A percentile compares a stretch with the other conserved stretches of the same genome.
Conservation (phyloP, 352 stramenopile genomes). For the Globisporangium lucens region DNA sequence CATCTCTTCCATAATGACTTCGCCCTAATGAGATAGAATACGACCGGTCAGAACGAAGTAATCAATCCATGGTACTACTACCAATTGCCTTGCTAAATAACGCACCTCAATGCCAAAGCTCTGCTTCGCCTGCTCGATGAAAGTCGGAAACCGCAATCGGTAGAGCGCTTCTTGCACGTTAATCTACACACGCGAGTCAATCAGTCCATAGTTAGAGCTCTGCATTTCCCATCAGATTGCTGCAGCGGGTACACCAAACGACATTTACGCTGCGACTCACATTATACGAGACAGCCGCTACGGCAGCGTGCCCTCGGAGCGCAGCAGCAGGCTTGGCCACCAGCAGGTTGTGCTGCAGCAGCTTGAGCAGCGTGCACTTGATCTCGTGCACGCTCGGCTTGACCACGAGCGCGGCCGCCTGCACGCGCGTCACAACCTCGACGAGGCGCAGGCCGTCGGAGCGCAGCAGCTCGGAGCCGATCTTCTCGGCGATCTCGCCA, state of each 20-base stretch:
- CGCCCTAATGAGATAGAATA: slow-evolving; percentile 29
- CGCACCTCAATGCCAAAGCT: slow-evolving; percentile 60
- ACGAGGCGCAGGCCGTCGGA: slow-evolving; percentile 59
- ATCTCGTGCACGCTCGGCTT: slow-evolving; percentile 66
- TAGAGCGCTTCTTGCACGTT: slow-evolving; percentile 82
- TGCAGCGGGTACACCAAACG: neutral
- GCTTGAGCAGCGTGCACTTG: slow-evolving; percentile 80
- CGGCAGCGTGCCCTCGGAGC: slow-evolving; percentile 17
- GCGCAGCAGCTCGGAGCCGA: slow-evolving; percentile 59
- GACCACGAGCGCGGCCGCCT: slow-evolving; percentile 27
- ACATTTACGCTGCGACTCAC: slow-evolving; percentile 24
- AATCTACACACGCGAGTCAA: slow-evolving; percentile 32
- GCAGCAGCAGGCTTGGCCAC: slow-evolving; percentile 42
- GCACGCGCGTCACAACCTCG: slow-evolving; percentile 66
- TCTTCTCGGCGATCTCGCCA: slow-evolving; percentile 59
- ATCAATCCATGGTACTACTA: neutral
- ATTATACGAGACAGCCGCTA: slow-evolving; percentile 39
- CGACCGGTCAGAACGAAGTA: neutral
- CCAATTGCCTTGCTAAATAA: neutral
- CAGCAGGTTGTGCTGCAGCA: slow-evolving; percentile 87
- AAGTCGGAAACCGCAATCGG: slow-evolving; percentile 79
- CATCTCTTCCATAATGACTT: slow-evolving; percentile 89
- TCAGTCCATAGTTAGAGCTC: neutral
- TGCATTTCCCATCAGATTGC: neutral
- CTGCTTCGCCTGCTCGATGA: slow-evolving; percentile 77